Base-by-base conservation (phyloP, 2,329 filamentous ascomycete species). In the Zarea fungicola region DNA sequence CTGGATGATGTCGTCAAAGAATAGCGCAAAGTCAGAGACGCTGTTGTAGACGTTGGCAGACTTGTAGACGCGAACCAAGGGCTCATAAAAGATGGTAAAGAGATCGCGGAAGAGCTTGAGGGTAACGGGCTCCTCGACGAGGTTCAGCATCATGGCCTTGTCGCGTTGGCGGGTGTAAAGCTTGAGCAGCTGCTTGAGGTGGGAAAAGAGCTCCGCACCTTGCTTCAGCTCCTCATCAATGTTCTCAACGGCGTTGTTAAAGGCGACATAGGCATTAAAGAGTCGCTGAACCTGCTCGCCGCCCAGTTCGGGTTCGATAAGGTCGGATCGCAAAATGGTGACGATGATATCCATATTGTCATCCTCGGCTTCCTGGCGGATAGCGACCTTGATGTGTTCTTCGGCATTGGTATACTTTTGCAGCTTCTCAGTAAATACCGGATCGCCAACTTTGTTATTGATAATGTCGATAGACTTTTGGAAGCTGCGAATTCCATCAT, bases 31-130 rank as follows among this genome's bases (percentile, higher is more conserved):
- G 66, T 99, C 93, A 1, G 92, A 97, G 52, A 99, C 92, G 62
- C 88, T 95, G 73, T 84, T 93, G 75, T 97, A 97, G 22, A 99
- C 92, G 59, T 97, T 99, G 55, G 93, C 93, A 18, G 91, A 96
- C 70, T 97, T 99, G 76, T 99, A 99, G 0, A 99, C 93, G 41
- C 93, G 81, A 14, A 99, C 89, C 19, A 99, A 82, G 0, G 93
- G 93, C 64, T 99, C 93, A 69, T 99, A 99, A 72, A 99, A 99
- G 63, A 99, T 97, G 28, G 90, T 95, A 66, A 99, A 97, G 21
- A 99, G 77, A 61, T 99, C 93, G 41, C 90, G 83, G 77, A 99
- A 93, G 23, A 99, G 78, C 63, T 95, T 87, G n/a, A 99, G 76
- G 0, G 93, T 97, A n/a, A 92, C 91, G 0, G 93, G 89, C 71